Evolutionary conservation across 768 basidiomycete species (phyloP).

Genomic region (Mycena alexandri): DNA sequence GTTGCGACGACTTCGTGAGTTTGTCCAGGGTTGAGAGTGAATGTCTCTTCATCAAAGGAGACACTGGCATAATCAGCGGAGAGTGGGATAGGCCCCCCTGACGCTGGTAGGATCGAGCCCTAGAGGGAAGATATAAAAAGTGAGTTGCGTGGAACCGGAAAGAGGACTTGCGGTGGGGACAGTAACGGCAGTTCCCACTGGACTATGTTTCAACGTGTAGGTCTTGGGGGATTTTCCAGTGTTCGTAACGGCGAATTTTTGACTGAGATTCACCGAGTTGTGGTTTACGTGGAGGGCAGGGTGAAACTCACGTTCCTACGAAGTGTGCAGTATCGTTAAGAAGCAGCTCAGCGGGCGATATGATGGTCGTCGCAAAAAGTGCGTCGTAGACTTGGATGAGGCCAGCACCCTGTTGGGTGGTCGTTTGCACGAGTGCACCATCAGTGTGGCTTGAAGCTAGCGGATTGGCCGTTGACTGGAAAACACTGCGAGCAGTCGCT

Average conservation of each 20-base stretch:
- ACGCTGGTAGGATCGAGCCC: slow-evolving; percentile 57
- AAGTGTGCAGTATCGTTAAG: slow-evolving; percentile 76
- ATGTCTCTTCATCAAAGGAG: slow-evolving; percentile 53
- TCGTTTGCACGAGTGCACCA: slow-evolving; percentile 64
- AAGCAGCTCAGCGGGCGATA: slow-evolving; percentile 68
- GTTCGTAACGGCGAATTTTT: slow-evolving; percentile 66
- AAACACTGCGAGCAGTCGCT: slow-evolving; percentile 41
- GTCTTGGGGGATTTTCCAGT: slow-evolving; percentile 55
- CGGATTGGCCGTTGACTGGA: slow-evolving; percentile 60
- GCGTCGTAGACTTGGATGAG: slow-evolving; percentile 71
- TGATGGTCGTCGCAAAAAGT: slow-evolving; percentile 61
- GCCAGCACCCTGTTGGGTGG: slow-evolving; percentile 67
- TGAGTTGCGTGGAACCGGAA: background rate
- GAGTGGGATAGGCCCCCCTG: slow-evolving; percentile 66
- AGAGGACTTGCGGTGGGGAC: background rate
- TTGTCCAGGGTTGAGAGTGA: slow-evolving; percentile 62
- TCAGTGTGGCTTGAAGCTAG: slow-evolving; percentile 61
- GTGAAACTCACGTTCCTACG: slow-evolving; percentile 51
- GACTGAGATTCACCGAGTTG: slow-evolving; percentile 43
- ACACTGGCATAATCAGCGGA: slow-evolving; percentile 60
- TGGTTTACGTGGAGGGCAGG: background rate
- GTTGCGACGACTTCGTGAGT: slow-evolving; percentile 55
- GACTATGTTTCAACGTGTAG: slow-evolving; percentile 65
- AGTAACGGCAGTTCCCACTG: slow-evolving; percentile 65
- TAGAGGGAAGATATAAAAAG: slow-evolving; percentile 32